These are phyloP conservation scores for Lentinula guzmanii DNA, from an alignment of 768 basidiomycete species.

Conservation along the genomic window DNA sequence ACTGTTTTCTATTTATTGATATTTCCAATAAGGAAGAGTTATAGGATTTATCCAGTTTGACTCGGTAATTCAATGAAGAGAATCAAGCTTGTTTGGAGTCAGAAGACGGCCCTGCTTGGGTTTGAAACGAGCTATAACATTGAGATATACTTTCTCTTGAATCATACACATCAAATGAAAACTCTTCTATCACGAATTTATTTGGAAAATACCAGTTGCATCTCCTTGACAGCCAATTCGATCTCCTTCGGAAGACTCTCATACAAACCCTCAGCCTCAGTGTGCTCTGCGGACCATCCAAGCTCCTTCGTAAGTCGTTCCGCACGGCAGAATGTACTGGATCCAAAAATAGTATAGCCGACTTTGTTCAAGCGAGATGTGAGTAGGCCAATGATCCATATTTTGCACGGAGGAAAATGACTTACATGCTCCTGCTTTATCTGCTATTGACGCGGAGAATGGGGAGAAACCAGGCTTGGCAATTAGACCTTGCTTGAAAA, in stretches of 20 bases:
- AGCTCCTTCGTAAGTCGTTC: background rate
- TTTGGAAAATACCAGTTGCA: background rate
- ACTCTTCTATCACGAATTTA: too few relatives aligned
- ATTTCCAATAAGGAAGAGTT: too few relatives aligned
- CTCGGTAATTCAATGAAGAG: too few relatives aligned
- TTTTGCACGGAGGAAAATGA: background rate
- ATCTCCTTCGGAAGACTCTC: background rate
- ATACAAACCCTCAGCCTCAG: background rate
- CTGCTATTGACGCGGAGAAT: background rate
- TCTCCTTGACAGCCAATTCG: background rate
- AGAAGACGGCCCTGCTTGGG: too few relatives aligned
- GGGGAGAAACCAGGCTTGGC: background rate
- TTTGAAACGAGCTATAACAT: too few relatives aligned
- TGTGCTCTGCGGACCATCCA: slow-evolving; percentile 1
- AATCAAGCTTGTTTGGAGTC: too few relatives aligned
- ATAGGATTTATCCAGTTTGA: too few relatives aligned
- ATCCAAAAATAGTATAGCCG: background rate
- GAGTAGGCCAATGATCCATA: background rate
- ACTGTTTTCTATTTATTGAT: too few relatives aligned
- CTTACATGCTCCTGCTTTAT: background rate
- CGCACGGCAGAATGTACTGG: background rate
- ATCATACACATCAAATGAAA: too few relatives aligned
- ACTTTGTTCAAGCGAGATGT: background rate
- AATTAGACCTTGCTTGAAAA: background rate
- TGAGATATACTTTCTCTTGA: too few relatives aligned